Evolutionary conservation across 352 stramenopile genomes (phyloP).

Genomic region (Elongisporangium prolatum): DNA sequence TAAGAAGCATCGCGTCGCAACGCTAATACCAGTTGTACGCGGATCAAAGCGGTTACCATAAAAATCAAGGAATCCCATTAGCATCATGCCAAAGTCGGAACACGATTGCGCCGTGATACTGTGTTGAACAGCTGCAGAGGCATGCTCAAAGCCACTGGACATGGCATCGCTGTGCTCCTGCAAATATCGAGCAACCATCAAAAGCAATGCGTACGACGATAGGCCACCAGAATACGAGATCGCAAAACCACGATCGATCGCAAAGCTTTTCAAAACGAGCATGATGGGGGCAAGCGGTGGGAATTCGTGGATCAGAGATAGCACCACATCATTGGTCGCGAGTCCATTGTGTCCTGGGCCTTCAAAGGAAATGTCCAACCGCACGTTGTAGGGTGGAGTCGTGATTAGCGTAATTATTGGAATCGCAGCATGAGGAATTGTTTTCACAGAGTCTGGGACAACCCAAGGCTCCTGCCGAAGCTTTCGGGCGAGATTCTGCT

Average conservation of each 20-base stretch:
- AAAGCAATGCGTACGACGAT: conserved; percentile 93
- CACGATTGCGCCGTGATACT: conserved; percentile 57
- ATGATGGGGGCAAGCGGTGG: conserved; percentile 94
- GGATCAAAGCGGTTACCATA: conserved; percentile 95
- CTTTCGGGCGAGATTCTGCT: conserved; percentile 95
- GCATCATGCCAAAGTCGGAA: conserved; percentile 91
- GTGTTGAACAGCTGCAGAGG: conserved; percentile 49
- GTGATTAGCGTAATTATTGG: conserved; percentile 96
- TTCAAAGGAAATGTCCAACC: conserved; percentile 97
- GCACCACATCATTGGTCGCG: conserved; percentile 92
- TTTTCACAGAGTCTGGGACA: conserved; percentile 92
- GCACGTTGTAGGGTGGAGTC: conserved; percentile 68
- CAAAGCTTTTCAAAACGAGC: conserved; percentile 95
- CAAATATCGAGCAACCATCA: conserved; percentile 95
- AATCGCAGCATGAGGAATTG: conserved; percentile 95
- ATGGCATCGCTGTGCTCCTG: conserved; percentile 78
- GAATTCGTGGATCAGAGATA: conserved; percentile 90
- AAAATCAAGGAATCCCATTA: conserved; percentile 97
- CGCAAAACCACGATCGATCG: conserved; percentile 90
- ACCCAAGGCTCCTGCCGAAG: conserved; percentile 92
- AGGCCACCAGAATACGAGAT: conserved; percentile 96
- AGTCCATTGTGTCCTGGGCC: conserved; percentile 94
- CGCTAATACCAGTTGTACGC: conserved; percentile 87
- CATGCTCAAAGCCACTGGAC: conserved; percentile 58
- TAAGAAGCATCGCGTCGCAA: conserved; percentile 76